Percentiles rank a stretch among this genome's conserved stretches.
phyloP scores from a whole-genome alignment of 2,329 filamentous ascomycete species.

The Monosporascus sp. region DNA sequence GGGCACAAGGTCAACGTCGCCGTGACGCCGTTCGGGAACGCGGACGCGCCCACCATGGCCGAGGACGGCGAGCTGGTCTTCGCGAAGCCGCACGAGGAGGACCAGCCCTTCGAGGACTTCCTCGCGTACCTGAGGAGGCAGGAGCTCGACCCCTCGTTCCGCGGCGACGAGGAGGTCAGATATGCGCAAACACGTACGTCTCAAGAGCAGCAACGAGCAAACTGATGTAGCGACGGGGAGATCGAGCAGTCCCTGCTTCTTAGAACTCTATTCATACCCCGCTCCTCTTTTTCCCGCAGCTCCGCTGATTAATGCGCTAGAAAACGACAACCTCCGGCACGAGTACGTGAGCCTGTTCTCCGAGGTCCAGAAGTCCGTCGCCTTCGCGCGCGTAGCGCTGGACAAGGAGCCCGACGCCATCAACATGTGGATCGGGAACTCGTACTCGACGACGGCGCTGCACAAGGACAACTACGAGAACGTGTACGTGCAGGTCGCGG shows the following conservation, averaged over 20 bases:
- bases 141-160: slow-evolving; percentile 36
- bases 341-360: slow-evolving; percentile 62
- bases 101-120: slow-evolving; percentile 57
- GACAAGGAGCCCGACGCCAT: slow-evolving; percentile 63
- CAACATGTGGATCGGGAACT: slow-evolving; percentile 79
- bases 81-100: slow-evolving; percentile 66
- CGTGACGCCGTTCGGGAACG: slow-evolving; percentile 65
- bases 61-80: slow-evolving; percentile 42
- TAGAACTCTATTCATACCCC: too few species aligned
- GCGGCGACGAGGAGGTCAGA: slow-evolving; percentile 43
- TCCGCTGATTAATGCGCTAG: slow-evolving; percentile 27
- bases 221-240: too few species aligned
- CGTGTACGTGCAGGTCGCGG: slow-evolving; percentile 71
- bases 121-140: slow-evolving; percentile 56
- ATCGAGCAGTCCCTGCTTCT: too few species aligned
- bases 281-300: too few species aligned
- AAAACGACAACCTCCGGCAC: slow-evolving; percentile 74
- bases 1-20: slow-evolving; percentile 65
- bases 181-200: slow-evolving; percentile 70
- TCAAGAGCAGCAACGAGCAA: not conserved
- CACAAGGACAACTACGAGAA: slow-evolving; percentile 87
- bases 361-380: slow-evolving; percentile 58
- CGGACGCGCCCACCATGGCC: slow-evolving; percentile 46
- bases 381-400: slow-evolving; percentile 69
- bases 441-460: slow-evolving; percentile 61